Evolutionary conservation across 805 yeast species (phyloP).

Genomic region (Teunomyces gatunensis): DNA sequence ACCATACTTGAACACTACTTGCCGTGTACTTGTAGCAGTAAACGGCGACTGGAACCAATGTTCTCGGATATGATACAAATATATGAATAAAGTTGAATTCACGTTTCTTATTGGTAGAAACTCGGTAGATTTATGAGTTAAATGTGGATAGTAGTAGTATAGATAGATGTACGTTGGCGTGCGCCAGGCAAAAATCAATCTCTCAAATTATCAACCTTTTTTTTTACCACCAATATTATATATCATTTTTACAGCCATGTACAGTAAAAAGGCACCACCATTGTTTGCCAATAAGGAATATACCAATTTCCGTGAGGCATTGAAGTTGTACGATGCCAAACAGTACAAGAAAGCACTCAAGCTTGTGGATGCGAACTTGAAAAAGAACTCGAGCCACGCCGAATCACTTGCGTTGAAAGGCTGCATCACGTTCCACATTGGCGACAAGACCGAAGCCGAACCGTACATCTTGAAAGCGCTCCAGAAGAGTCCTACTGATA

Average conservation of each 20-base stretch:
- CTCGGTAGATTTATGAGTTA: too few species aligned
- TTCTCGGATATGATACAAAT: not conserved
- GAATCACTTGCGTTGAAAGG: constrained; percentile 88
- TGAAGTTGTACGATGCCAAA: constrained; percentile 77
- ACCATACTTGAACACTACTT: too few species aligned
- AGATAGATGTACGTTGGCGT: too few species aligned
- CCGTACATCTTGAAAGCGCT: constrained; percentile 60
- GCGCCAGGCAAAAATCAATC: too few species aligned
- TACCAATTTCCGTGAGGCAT: constrained; percentile 72
- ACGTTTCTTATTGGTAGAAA: too few species aligned
- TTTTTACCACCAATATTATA: not conserved
- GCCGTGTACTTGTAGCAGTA: not conserved
- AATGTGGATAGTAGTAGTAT: too few species aligned
- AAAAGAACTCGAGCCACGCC: constrained; percentile 72
- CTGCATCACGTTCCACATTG: constrained; percentile 44
- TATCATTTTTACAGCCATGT: not conserved
- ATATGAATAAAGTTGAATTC: too few species aligned
- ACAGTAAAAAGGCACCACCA: constrained; percentile 21
- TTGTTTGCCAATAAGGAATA: constrained; percentile 61
- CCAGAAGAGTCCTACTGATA: constrained; percentile 55
- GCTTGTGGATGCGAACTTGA: constrained; percentile 68
- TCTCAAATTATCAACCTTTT: not conserved
- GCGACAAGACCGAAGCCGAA: constrained; percentile 63
- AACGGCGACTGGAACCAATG: not conserved
- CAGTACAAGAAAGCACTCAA: constrained; percentile 86